Base-by-base conservation (phyloP, 2,329 filamentous ascomycete genomes). In the Arthrinium puccinioides region DNA sequence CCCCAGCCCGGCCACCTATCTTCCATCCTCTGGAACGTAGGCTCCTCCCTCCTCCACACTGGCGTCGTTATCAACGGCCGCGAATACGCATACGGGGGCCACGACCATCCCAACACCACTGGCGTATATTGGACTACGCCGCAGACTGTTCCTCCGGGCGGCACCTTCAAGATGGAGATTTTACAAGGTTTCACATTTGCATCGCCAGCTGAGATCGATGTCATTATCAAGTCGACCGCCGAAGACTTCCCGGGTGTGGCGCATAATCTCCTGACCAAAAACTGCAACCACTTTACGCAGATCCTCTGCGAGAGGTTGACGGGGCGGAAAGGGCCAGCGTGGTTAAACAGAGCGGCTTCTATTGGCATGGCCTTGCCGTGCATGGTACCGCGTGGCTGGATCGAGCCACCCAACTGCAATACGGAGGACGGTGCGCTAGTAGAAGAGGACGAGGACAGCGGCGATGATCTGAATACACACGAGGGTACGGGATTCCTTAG, bases 251-350 rank as follows among this genome's bases (percentile, higher is more conserved):
- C 79, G 39, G 87, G 87, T 18, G 79, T 79, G 0, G 74, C 74
- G 11, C 92, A 94, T 61, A 90, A 92, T 52, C 73, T 94, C 11
- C 70, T 94, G 30, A 87, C 81, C 15, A 79, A 79, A 49, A 94
- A 94, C 60, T 94, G 87, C 71, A 94, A 94, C 57, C 87, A 94
- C 57, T 94, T 94, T 57, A 90, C 86, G 3, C 79, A 78, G 15
- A 78, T 83, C 50, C 71, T 94, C 14, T 88, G 84, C 60, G 69
- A 82, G 55, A 76, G 75, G 47, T 70, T 94, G 38, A 90, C 84
- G 2, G 77, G 80, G 6, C 72, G 76, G 31, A 66, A 78, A 1
- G 84, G 83, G 0, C 87, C 87, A 0, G 62, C 60, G 14, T 94
- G 86, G 83, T 64, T 94, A 37, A 94, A 94, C 53, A 76, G 87